phyloP scores from a whole-genome alignment of 441 rosid genomes.

The Bocquillonia castaneifolia region DNA sequence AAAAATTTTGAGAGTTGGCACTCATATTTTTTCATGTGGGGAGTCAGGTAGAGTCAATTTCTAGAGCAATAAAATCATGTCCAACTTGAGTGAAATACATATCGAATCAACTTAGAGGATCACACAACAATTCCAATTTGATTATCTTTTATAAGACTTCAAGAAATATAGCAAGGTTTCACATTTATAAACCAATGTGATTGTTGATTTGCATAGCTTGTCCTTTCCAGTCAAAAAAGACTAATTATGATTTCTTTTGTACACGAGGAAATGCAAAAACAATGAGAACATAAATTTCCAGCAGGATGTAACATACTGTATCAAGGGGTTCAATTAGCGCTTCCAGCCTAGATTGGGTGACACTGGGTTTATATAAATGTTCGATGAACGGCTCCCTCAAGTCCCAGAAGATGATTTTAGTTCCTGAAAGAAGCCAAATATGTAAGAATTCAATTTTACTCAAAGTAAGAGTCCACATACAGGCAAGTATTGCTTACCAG shows the following conservation, averaged over 20 bases:
- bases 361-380: constrained; percentile 72
- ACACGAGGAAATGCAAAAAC: background rate
- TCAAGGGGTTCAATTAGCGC: constrained; percentile 80
- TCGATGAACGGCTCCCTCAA: constrained; percentile 83
- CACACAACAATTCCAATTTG: no score
- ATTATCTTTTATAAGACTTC: background rate
- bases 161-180: background rate
- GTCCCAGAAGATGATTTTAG: constrained; percentile 90
- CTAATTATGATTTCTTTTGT: background rate
- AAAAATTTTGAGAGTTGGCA: background rate
- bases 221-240: background rate
- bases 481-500: constrained; percentile 46
- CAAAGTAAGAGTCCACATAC: constrained; percentile 11
- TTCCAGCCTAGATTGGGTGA: constrained; percentile 77
- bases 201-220: background rate
- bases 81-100: no score
- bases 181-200: background rate
- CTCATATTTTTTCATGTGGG: background rate
- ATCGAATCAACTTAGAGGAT: no score
- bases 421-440: constrained; percentile 51
- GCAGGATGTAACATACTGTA: constrained; percentile 38
- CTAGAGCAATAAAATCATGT: background rate
- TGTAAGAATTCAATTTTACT: constrained; percentile 19
- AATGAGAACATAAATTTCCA: constrained; percentile 6
- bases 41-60: background rate